phyloP scores from a whole-genome alignment of 345 rosid species.

The Hibiscus mutabilis region DNA sequence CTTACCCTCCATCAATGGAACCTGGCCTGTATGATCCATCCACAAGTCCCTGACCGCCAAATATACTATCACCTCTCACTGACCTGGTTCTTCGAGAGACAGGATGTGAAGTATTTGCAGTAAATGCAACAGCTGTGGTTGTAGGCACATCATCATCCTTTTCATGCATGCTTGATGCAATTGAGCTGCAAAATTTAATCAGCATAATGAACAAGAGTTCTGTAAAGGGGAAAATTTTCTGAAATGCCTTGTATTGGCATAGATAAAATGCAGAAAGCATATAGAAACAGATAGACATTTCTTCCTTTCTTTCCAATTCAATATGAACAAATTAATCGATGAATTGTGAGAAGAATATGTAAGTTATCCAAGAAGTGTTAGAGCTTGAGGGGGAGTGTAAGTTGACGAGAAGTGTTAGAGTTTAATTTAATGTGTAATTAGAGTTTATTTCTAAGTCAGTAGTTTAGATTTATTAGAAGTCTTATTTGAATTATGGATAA shows the following conservation, averaged over 20 bases:
- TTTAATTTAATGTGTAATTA: too few relatives aligned
- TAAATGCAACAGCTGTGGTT: slow-evolving; percentile 62
- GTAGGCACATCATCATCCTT: slow-evolving; percentile 88
- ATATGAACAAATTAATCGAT: background rate
- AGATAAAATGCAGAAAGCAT: background rate
- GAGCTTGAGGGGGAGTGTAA: too few relatives aligned
- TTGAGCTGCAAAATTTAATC: slow-evolving; percentile 59
- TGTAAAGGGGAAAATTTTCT: background rate
- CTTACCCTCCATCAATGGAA: slow-evolving; percentile 75
- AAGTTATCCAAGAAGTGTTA: too few relatives aligned
- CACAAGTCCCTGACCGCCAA: slow-evolving; percentile 44
- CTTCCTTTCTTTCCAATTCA: background rate
- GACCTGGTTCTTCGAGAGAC: slow-evolving; percentile 87
- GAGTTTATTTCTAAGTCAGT: too few relatives aligned
- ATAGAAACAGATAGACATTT: background rate
- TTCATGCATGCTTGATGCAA: slow-evolving; percentile 65
- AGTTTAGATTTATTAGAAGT: too few relatives aligned
- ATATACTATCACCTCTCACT: slow-evolving; percentile 69
- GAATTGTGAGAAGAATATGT: background rate
- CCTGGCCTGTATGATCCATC: slow-evolving; percentile 67
- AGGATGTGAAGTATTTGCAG: slow-evolving; percentile 65
- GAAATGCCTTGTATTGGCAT: background rate
- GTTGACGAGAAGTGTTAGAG: too few relatives aligned
- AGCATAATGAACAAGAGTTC: slow-evolving; percentile 23
- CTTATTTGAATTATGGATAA: too few relatives aligned